Base-by-base conservation (phyloP, 768 basidiomycete species). In the Pleurotus platypus region DNA sequence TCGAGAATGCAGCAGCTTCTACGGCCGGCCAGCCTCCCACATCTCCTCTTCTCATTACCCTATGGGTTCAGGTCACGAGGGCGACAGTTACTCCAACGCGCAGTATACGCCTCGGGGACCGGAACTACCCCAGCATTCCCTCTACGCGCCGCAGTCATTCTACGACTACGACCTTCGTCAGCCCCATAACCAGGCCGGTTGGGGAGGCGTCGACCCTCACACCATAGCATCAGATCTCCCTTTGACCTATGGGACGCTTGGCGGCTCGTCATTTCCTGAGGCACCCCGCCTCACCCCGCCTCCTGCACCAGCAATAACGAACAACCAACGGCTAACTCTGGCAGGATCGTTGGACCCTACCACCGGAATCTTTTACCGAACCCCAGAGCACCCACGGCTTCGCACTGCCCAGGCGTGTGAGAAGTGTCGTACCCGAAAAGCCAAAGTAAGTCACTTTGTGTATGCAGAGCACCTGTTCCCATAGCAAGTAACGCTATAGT, bases 391-490 rank as follows among this genome's bases (percentile, higher is more conserved):
- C 57, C 80, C 85, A 1, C 78, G 87, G 0, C 69, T 87, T 27
- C 79, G 88, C 49, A 90, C 89, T 0, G 82, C 84, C 0, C 87
- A 89, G 63, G 87, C 87, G 2, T 90, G 88, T 69, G 84, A 89
- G 63, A 86, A 86, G 65, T 90, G 89, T 66, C 79, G 89, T 12
- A 76, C 75, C 0, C 72, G 87, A 49, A 91, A 90, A 67, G 87
- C 86, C 27, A 91, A 90, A 78, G 88, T 89, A 61, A 48, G 78
- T 22, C 42, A 13, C 20, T 45, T 15, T 5, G 8, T 8, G n/a
- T 16, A 7, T 12, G 3, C 42, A 45, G n/a, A 43, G 30, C 15
- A 53, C 12, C 46, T 15, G 16, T 49, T 57, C 18, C 18, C 18
- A 18, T 18, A 15, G 48, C 46, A 46, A 49, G 57, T 53, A 57